Percentiles rank a stretch among this genome's conserved stretches.
phyloP scores from a whole-genome alignment of 495 filamentous ascomycete genomes.

The Eremomyces bilateralis region DNA sequence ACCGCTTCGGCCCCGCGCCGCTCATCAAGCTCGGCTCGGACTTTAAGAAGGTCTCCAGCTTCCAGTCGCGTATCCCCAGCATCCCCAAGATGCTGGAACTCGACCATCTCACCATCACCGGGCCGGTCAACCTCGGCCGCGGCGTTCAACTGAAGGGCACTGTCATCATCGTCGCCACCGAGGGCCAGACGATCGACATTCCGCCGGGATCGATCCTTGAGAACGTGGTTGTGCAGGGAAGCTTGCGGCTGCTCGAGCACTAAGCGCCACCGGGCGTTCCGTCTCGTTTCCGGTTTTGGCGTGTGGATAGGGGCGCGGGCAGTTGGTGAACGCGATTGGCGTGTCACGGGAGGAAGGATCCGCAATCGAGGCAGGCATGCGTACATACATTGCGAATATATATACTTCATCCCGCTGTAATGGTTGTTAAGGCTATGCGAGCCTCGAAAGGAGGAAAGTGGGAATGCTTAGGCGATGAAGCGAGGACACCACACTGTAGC shows the following conservation, averaged over 20 bases:
- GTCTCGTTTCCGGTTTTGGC: no score
- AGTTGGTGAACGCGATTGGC: no score
- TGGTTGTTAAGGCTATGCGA: no score
- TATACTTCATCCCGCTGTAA: no score
- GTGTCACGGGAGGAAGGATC: no score
- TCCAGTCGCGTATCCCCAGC: conserved; percentile 89
- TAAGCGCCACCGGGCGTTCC: conserved; percentile 20
- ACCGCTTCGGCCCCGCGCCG: conserved; percentile 92
- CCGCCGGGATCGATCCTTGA: conserved; percentile 90
- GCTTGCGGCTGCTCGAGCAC: conserved; percentile 84
- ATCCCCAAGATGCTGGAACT: conserved; percentile 98
- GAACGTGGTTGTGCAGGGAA: conserved; percentile 98
- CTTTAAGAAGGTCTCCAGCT: conserved; percentile 99
- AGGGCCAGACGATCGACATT: conserved; percentile 94
- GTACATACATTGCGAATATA: no score
- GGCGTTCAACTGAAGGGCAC: conserved; percentile 94
- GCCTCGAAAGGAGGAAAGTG: no score
- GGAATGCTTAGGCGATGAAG: no score
- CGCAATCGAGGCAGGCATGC: no score
- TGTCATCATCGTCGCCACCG: conserved; percentile 98
- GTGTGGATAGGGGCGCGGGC: no score
- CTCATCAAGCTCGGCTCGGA: conserved; percentile 97
- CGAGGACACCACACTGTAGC: no score
- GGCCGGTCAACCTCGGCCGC: conserved; percentile 85
- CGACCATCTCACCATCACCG: conserved; percentile 93